Evolutionary conservation across 139 green algal species (phyloP), one percentile per base, ranked within the genome.

Genomic region (Dunaliella primolecta): DNA sequence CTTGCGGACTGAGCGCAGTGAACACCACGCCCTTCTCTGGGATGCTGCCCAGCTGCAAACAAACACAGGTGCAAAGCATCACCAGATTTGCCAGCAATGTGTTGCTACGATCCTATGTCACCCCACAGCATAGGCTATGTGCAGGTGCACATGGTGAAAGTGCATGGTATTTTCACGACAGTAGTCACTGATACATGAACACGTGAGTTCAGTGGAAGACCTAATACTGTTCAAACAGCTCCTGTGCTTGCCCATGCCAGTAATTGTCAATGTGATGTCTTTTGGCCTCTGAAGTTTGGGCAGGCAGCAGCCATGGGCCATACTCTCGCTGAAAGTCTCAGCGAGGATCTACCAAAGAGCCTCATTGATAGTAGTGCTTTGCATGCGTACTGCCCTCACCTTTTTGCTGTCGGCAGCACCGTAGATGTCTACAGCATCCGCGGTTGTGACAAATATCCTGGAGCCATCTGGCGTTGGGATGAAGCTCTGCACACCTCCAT

Each of bases 1-100:
- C 86, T 2, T 80, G 72, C 0, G 87, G 88, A 32, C 89, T 94
- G 20, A 94, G 88, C 0, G 89, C 82, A 1, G 84, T 78, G 33
- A 94, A 88, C 82, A 91, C 83, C 37, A 89, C 88, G 23, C 64
- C 83, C 0, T 74, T 32, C 57, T 88, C 88, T 0, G 36, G 25
- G 0, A 91, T 30, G 15, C 33, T 76, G 2, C 75, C 83, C 21
- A 82, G 21, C 83, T 86, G 83, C 83, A 57, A 1, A 27, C 77
- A 38, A n/a, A n/a, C n/a, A n/a, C n/a, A n/a, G n/a, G n/a, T n/a
- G 56, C 56, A 72, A 23, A 20, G 23, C 56, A 72, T 72, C 20
- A 29, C 20, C 56, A 72, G 56, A 15, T 72, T 21, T 72, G 56
- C 56, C 56, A 72, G 21, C 15, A 29, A 21, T 21, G 21, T 72